Evolutionary conservation across 2,329 filamentous ascomycete species (phyloP), one percentile per base, ranked within the genome.

Genomic region (Colletotrichum somersetense): DNA sequence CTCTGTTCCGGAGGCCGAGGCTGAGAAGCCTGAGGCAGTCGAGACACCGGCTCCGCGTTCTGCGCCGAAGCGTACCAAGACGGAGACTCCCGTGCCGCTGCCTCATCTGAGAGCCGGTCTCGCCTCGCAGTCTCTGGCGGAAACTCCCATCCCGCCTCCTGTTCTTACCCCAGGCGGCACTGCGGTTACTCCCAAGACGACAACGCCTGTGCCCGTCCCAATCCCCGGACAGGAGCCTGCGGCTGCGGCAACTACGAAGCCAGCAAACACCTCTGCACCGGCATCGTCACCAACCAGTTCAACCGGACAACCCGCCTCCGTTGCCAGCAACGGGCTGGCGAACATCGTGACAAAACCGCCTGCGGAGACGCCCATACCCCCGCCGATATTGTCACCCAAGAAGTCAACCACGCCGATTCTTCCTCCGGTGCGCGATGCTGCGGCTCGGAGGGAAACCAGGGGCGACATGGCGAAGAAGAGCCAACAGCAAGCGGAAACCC

Each of bases 51-150:
- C 71, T 33, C 42, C 77, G n/a, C 81, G 79, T 44, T 85, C 85
- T 40, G 82, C 81, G 67, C 69, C 81, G 35, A 89, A 89, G 77
- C 85, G 87, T 44, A 85, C 81, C 74, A 89, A 89, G 78, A 89
- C 85, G 33, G 88, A 89, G 78, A 89, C 88, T 18, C 88, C 88
- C 14, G 83, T 89, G 40, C 87, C 85, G 61, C 84, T 84, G 53
- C 83, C 83, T 18, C 80, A 82, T 35, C 82, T 83, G 75, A 79
- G 74, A 75, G 76, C 76, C 76, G 80, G 78, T 67, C 65, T 76
- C 48, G 44, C 42, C 26, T 63, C 71, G 3, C 74, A 77, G 40
- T 58, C 66, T 10, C 44, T 68, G 30, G 50, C 67, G 4, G 72
- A 74, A 42, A 74, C 75, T 48, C 67, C 74, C 11, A 66, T 73